Evolutionary conservation across 805 yeast genomes (phyloP), one percentile per base, ranked within the genome.

Genomic region (Zygosaccharomyces rouxii): DNA sequence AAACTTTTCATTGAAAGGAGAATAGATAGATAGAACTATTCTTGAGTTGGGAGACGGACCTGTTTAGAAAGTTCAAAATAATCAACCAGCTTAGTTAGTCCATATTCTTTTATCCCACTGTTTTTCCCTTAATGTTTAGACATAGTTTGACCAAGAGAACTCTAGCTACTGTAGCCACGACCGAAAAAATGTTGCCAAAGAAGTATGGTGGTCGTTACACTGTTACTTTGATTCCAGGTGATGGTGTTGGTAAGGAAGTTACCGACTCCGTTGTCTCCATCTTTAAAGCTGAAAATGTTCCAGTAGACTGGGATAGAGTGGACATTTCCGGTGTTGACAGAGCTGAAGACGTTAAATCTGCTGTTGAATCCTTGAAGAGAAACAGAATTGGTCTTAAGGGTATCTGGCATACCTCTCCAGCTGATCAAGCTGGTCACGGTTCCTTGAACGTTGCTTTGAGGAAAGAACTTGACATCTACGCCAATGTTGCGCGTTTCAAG

Each of bases 321-420:
- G 86, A 86, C 59, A 83, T 86, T 54, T 74, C 83, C 10, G 83
- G 82, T 58, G 57, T 72, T 48, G 77, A 76, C 52, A 67, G 74
- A 67, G 68, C 76, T 60, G 77, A 78, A 42, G 81, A 82, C 59
- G 87, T 89, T 63, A 77, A 79, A 59, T 89, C 84, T 70, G 97
- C 96, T 49, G 90, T 94, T 54, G 80, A 83, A 58, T 89, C 97
- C 18, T 76, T 92, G 64, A 87, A 89, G 77, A 86, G 97, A 79
- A 92, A 92, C 79, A 90, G 89, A 76, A 87, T 94, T 63, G 99
- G 97, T 67, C 80, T 92, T 63, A 94, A 92, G 76, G 97, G 98
- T 71, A 87, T 92, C 67, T 81, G 95, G 72, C 84, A 87, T 75
- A 92, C 98, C 46, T 94, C 95, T 56, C 80, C 83, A 48, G 84